These are phyloP conservation scores for Fusarium ramigenum DNA, from an alignment of 2,329 filamentous ascomycete species.

Conservation along the genomic window DNA sequence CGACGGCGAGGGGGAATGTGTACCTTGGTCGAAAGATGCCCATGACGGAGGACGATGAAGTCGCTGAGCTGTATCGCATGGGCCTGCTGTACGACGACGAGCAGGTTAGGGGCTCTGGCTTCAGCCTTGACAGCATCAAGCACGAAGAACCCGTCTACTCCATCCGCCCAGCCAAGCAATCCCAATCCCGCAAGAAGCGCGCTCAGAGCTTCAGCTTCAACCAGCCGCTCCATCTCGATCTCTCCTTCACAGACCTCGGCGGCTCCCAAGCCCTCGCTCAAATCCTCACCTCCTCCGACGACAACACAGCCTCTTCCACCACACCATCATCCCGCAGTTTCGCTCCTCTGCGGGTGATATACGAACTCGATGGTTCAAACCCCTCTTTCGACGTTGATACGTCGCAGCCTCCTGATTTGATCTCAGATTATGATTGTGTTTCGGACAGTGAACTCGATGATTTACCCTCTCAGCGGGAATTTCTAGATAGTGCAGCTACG, in stretches of 20 bases:
- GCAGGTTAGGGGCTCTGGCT: constrained; percentile 46
- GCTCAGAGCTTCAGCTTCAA: constrained; percentile 37
- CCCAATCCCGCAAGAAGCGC: constrained; percentile 43
- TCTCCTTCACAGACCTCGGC: constrained; percentile 55
- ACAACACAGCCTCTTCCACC: constrained; percentile 27
- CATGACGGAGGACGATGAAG: constrained; percentile 47
- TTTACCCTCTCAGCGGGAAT: constrained; percentile 45
- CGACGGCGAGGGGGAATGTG: constrained; percentile 49
- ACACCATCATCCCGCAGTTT: constrained; percentile 33
- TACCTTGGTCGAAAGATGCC: constrained; percentile 36
- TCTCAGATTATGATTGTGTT: constrained; percentile 50
- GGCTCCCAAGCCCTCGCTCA: constrained; percentile 52
- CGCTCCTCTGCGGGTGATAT: constrained; percentile 52
- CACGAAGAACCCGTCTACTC: constrained; percentile 52
- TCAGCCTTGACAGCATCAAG: constrained; percentile 53
- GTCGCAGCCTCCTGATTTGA: constrained; percentile 49
- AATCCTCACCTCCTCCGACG: constrained; percentile 43
- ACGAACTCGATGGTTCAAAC: constrained; percentile 49
- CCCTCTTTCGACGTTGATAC: constrained; percentile 49
- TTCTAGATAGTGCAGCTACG: constrained; percentile 42
- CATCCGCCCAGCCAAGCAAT: constrained; percentile 49
- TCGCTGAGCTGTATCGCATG: constrained; percentile 55
- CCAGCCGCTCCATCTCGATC: constrained; percentile 48
- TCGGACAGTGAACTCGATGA: constrained; percentile 50
- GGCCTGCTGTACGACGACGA: constrained; percentile 58